Base-by-base conservation (phyloP, 2,329 filamentous ascomycete species). In the Neospermospora avenae region DNA sequence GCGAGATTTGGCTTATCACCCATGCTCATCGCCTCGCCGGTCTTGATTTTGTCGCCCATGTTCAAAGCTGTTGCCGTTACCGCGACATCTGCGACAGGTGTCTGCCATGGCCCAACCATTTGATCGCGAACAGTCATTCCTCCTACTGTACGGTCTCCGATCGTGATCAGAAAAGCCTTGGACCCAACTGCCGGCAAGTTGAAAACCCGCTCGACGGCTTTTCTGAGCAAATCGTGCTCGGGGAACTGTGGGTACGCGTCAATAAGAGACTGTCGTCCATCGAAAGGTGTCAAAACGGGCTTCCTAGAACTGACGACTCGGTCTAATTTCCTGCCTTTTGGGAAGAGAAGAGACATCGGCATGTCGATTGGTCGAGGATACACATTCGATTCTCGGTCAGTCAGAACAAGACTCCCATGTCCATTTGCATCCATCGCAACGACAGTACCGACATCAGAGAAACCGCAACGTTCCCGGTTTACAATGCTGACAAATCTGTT, bases 21-120 rank as follows among this genome's bases (percentile, higher is more conserved):
- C 89, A 96, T 96, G 1, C 92, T 88, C 91, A 98, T 96, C n/a
- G 93, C 93, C 75, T 98, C 95, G 67, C 95, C 95, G 28, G 87
- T 90, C 70, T 83, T 87, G 51, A 89, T 82, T 61, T 88, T 90
- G n/a, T 76, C 76, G 16, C 80, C 80, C 7, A 83, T 71, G 49
- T 85, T 83, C 68, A 96, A 86, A 2, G 91, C 89, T 0, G 91
- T 93, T 0, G 90, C 86, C 22, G 93, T 98, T 24, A 98, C 93
- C 2, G 92, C 93, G 51, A 96, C 93, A 74, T 99, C 93, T 3
- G 95, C 88, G 14, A 98, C 92, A 2, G 95, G 95, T 13, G 88
- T 90, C 74, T 98, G 95, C 93, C 93, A 98, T 54, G 90, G 91
- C 1, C 95, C 95, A 57, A 97, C 93, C 85, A 98, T 93, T 75